Base-by-base conservation (phyloP, 2,329 filamentous ascomycete species). In the Trichoderma pleuroti region DNA sequence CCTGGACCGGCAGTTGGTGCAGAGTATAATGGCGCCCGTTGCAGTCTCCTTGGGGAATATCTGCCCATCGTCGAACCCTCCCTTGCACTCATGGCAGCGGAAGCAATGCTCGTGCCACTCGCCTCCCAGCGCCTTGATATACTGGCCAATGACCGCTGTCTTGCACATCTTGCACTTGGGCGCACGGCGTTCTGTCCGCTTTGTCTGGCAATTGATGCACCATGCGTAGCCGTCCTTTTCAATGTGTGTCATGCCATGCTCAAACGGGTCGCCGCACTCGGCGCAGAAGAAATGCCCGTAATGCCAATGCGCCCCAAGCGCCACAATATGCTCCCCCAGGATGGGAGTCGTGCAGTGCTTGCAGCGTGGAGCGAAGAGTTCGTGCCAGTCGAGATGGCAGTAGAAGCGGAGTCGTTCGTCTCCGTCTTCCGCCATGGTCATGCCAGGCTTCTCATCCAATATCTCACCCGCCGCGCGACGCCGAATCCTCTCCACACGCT, bases 271-370 rank as follows among this genome's bases (percentile, higher is more conserved):
- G 75, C 96, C 96, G 79, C 96, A 99, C 85, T 99, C 94, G 54
- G 96, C 96, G 78, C 96, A 99, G 87, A 99, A 99, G 84, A 99
- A 99, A 82, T 99, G 96, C 0, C 96, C 96, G 67, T 93, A 92
- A 80, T 99, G 96, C 93, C 93, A 99, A 82, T 97, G 94, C n/a
- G 91, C 89, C 1, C 96, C 96, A 70, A 97, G 93, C 1, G 96
- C 96, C 16, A 98, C 91, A 36, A 98, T 91, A 75, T 98, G 93
- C 81, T 98, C 94, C 54, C 94, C 94, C 75, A 98, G 90, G 77
- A 99, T 99, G 4, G 96, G 95, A 9, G 96, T 99, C 80, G 92
- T 94, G 87, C 96, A 99, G 80, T 93, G 94, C 82, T 96, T 96
- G 86, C 96, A 99, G 54, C 93, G 90, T 5, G 96, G 96, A 36